Evolutionary conservation across 1,284 basidiomycete genomes (phyloP), one percentile per base, ranked within the genome.

Genomic region (Tylopilus sp.): DNA sequence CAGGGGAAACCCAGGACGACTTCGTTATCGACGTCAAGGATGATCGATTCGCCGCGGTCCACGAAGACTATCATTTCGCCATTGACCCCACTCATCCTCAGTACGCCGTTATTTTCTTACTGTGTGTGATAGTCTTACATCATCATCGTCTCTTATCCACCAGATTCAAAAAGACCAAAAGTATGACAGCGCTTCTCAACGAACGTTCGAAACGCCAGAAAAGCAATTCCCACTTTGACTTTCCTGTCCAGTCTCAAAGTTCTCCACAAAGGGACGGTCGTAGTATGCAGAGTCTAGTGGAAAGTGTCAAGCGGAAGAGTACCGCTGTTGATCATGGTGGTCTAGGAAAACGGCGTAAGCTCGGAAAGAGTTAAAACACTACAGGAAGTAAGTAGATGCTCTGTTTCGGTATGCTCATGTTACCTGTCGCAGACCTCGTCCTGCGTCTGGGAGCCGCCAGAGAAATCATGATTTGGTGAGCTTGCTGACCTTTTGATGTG

Each of bases 1-100:
- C 78, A 13, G 71, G 77, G 42, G 86, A 88, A 55, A 65, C 78
- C 15, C 87, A 88, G 66, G 79, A 84, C 48, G 82, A 89, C 50
- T 98, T 98, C 71, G 70, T 76, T 42, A 84, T 99, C 59, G 78
- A 99, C 64, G 82, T 92, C 49, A 80, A 82, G 58, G 97, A 99
- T 63, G 80, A 87, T 5, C 85, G 97, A 25, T 99, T 99, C 77
- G 81, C 81, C 57, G 86, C 81, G 10, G 64, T 98, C 41, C 87
- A 94, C 64, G 90, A 97, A 56, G 90, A 99, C 63, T 84, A 93
- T 60, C 80, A 85, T 38, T 99, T 92, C 62, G 95, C 96, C 0
- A 92, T 99, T 58, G 97, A 99, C 67, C 96, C 97, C 18, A 92
- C 84, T 41, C 92, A 98, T 71, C 92, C 96, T 65, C 89, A 85